phyloP scores from a whole-genome alignment of 2,329 filamentous ascomycete genomes.

The Escovopsis weberi region DNA sequence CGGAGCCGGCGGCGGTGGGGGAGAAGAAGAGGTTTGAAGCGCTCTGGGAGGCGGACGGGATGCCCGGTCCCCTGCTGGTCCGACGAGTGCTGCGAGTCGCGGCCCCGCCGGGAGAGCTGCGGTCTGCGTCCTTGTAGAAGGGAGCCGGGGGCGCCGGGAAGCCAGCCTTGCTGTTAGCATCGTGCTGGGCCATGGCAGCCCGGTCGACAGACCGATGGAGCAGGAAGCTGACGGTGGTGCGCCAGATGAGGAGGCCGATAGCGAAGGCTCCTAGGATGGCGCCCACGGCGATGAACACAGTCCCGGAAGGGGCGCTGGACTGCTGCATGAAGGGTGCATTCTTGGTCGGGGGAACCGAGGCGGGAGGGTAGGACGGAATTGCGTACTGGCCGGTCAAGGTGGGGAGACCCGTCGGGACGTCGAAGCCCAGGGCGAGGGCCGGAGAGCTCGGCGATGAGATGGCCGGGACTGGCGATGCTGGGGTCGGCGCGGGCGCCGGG shows the following conservation, averaged over 20 bases:
- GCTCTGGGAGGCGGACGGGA: conserved; percentile 42
- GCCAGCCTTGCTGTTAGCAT: conserved; percentile 53
- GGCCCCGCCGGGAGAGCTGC: conserved; percentile 35
- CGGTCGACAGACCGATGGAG: conserved; percentile 83
- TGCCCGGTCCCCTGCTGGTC: conserved; percentile 32
- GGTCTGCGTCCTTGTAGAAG: conserved; percentile 51
- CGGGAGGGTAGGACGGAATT: conserved; percentile 48
- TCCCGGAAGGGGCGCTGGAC: conserved; percentile 75
- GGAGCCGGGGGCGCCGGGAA: conserved; percentile 43
- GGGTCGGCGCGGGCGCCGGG: neutral
- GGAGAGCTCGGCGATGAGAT: conserved; percentile 9
- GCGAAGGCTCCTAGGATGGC: conserved; percentile 74
- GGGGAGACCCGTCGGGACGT: conserved; percentile 22
- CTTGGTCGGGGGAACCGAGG: conserved; percentile 67
- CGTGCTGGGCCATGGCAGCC: conserved; percentile 61
- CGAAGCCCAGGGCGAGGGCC: conserved; percentile 5
- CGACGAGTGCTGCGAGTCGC: conserved; percentile 35
- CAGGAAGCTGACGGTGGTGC: conserved; percentile 73
- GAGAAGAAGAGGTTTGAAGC: conserved; percentile 81
- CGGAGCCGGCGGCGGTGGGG: conserved; percentile 60
- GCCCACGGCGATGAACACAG: conserved; percentile 90
- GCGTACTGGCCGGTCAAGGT: conserved; percentile 24
- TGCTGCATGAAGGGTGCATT: conserved; percentile 86
- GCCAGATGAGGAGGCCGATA: conserved; percentile 74
- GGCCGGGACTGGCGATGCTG: neutral